Evolutionary conservation across 2,329 filamentous ascomycete species (phyloP).

Genomic region (Colletotrichum tropicale): DNA sequence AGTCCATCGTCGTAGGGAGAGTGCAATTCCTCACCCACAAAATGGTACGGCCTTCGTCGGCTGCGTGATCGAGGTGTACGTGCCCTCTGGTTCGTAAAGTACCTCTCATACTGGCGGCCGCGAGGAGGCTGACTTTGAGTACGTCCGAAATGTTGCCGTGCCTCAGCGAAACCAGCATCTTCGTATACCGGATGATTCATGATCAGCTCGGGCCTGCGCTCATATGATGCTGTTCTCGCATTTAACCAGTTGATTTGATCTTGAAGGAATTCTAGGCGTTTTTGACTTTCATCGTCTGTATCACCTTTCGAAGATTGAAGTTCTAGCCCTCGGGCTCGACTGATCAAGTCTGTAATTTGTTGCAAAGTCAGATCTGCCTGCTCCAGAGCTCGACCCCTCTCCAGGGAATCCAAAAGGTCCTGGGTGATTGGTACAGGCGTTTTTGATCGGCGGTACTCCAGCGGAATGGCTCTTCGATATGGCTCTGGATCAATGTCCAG

Average conservation of each 20-base stretch:
- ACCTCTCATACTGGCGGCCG: neutral
- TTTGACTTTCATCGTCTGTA: neutral
- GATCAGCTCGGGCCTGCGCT: neutral
- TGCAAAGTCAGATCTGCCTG: neutral
- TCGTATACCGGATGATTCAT: neutral
- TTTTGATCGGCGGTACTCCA: neutral
- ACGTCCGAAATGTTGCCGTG: neutral
- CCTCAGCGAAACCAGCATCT: neutral
- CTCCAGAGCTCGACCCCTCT: neutral
- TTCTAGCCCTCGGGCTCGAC: neutral
- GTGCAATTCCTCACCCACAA: neutral
- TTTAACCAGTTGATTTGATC: neutral
- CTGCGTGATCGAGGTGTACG: neutral
- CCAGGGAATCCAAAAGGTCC: neutral
- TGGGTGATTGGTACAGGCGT: neutral
- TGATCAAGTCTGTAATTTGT: neutral
- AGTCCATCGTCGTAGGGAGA: neutral
- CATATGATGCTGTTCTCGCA: neutral
- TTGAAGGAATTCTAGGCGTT: neutral
- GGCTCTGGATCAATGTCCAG: neutral
- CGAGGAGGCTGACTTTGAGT: neutral
- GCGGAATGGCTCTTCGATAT: neutral
- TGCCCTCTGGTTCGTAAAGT: neutral
- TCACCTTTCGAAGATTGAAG: neutral
- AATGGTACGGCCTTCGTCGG: rapidly evolving